Percentiles rank a stretch among this genome's conserved stretches.
These are phyloP conservation scores for Neonectria faginata DNA, from an alignment of 2,329 filamentous ascomycete species.

Conservation along the genomic window DNA sequence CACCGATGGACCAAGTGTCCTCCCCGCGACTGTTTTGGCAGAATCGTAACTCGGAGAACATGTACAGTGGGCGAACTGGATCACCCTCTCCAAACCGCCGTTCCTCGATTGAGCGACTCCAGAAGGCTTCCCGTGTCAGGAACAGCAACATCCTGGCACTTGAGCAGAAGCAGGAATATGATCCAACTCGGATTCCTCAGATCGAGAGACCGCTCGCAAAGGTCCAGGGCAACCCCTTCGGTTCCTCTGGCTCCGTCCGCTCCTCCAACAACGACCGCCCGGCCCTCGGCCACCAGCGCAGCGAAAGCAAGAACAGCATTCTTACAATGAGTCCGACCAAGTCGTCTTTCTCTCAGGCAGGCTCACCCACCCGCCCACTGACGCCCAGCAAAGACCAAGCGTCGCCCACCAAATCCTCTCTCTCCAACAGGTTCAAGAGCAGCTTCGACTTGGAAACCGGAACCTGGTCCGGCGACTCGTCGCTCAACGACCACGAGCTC, in stretches of 20 bases:
- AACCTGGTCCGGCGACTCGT: constrained; percentile 75
- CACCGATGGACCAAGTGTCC: constrained; percentile 74
- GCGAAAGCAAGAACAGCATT: constrained; percentile 67
- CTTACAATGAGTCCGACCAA: constrained; percentile 69
- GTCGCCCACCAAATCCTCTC: constrained; percentile 90
- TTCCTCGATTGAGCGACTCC: constrained; percentile 94
- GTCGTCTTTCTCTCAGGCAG: constrained; percentile 52
- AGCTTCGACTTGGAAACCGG: constrained; percentile 77
- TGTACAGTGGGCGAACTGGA: constrained; percentile 67
- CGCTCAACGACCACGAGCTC: constrained; percentile 67
- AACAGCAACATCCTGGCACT: constrained; percentile 98
- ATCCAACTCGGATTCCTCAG: constrained; percentile 80
- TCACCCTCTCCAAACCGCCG: constrained; percentile 81
- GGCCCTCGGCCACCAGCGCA: constrained; percentile 59
- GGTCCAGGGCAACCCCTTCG: constrained; percentile 78
- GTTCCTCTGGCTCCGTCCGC: constrained; percentile 67
- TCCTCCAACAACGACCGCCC: constrained; percentile 59
- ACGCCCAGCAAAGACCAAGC: constrained; percentile 76
- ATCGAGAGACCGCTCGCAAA: constrained; percentile 86
- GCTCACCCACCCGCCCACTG: constrained; percentile 47
- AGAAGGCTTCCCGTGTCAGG: constrained; percentile 94
- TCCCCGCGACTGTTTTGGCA: constrained; percentile 96
- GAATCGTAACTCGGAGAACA: constrained; percentile 80
- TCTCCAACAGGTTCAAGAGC: constrained; percentile 77
- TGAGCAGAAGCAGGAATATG: constrained; percentile 92